Conservation (phyloP, 306 rosid species). For the Carpinus fangiana region DNA sequence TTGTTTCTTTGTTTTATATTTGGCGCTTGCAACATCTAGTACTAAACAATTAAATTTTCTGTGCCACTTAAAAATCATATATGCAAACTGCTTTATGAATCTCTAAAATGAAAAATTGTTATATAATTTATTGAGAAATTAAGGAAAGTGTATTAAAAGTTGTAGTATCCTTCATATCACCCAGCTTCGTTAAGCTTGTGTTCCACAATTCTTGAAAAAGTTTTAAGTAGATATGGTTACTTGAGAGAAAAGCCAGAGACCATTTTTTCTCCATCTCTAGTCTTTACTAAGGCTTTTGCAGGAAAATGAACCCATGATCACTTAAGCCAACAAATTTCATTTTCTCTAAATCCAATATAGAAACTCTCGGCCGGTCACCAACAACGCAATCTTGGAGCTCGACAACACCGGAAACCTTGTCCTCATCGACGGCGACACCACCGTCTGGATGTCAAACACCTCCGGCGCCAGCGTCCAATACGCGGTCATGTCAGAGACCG, state of each 20-base stretch:
- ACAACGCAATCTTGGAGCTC: constrained; percentile 75
- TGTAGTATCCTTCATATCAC: not conserved
- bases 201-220: not conserved
- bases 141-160: no score
- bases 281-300: constrained; percentile 58
- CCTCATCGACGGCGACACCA: constrained; percentile 52
- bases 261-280: constrained; percentile 44
- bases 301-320: constrained; percentile 37
- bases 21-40: no score
- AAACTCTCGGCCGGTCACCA: constrained; percentile 56
- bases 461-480: constrained; percentile 48
- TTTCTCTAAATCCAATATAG: constrained; percentile 65
- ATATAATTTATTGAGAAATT: no score
- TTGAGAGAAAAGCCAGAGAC: constrained; percentile 21
- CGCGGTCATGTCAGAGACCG: constrained; percentile 72
- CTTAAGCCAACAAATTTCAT: constrained; percentile 45
- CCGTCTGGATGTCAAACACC: constrained; percentile 81
- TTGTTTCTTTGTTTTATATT: no score
- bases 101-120: no score
- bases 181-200: not conserved
- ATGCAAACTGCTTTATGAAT: no score
- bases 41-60: no score
- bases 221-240: not conserved
- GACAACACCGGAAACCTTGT: constrained; percentile 75
- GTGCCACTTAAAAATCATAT: no score